Evolutionary conservation across 441 rosid genomes (phyloP).

Genomic region (Croton laevigatus): DNA sequence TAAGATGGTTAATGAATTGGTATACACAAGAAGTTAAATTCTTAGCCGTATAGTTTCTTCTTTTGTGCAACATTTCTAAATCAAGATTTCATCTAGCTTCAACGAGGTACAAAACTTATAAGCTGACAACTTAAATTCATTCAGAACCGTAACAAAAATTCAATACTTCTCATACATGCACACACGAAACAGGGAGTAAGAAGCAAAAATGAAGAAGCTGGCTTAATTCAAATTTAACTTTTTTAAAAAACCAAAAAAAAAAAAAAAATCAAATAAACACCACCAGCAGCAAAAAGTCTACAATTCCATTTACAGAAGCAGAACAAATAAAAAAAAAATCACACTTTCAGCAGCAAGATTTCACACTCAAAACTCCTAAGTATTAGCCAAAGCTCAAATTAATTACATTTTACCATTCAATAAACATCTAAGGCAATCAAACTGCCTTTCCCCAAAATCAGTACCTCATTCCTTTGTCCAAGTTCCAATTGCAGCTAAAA

Average conservation of each 20-base stretch:
- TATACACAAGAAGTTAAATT: background rate
- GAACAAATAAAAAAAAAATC: background rate
- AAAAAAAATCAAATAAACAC: background rate
- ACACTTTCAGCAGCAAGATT: background rate
- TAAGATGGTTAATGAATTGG: background rate
- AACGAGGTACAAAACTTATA: background rate
- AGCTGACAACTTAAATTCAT: background rate
- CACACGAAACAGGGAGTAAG: background rate
- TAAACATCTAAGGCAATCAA: background rate
- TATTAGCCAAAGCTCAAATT: background rate
- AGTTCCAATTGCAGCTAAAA: background rate
- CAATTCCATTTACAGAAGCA: background rate
- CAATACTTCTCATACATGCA: background rate
- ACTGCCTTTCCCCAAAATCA: background rate
- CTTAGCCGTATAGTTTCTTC: background rate
- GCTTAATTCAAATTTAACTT: background rate
- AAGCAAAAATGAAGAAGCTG: background rate
- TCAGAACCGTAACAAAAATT: background rate
- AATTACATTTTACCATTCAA: background rate
- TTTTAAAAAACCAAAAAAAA: too few species aligned
- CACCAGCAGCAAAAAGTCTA: background rate
- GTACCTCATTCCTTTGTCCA: background rate
- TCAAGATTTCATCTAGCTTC: slow-evolving; percentile 1
- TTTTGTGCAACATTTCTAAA: background rate
- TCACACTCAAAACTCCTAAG: background rate